Evolutionary conservation across 306 rosid genomes (phyloP).

Genomic region (Mimosa bimucronata): DNA sequence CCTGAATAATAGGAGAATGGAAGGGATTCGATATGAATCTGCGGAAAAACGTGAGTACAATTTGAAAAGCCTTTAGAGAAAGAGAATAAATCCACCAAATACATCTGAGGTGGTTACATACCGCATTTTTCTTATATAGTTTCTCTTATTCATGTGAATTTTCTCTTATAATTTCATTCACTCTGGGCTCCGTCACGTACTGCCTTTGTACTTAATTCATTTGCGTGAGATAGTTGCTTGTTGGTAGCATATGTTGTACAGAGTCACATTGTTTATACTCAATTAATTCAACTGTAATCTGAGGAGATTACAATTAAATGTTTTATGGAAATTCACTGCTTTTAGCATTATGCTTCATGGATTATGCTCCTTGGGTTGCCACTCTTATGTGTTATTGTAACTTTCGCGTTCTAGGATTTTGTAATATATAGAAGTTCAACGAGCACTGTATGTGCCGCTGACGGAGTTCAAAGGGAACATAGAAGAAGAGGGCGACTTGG

Average conservation of each 20-base stretch:
- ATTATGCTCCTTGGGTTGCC: background rate
- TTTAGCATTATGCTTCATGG: background rate
- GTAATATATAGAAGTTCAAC: slow-evolving; percentile 70
- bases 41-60: slow-evolving; percentile 50
- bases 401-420: slow-evolving; percentile 53
- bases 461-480: slow-evolving; percentile 47
- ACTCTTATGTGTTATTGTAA: slow-evolving; percentile 1
- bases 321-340: background rate
- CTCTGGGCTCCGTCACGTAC: slow-evolving; percentile 19
- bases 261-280: background rate
- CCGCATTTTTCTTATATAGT: background rate
- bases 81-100: slow-evolving; percentile 54
- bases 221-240: background rate
- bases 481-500: slow-evolving; percentile 68
- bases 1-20: slow-evolving; percentile 62
- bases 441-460: slow-evolving; percentile 51
- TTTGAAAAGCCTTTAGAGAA: slow-evolving; percentile 68
- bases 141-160: too few species aligned
- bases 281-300: too few species aligned
- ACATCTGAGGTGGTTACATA: slow-evolving; percentile 53
- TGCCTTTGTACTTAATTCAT: slow-evolving; percentile 6
- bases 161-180: too few species aligned
- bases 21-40: slow-evolving; percentile 55
- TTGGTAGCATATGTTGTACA: background rate
- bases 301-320: background rate